Conservation (phyloP, 352 stramenopile genomes). For the Phytopythium oedochilum region DNA sequence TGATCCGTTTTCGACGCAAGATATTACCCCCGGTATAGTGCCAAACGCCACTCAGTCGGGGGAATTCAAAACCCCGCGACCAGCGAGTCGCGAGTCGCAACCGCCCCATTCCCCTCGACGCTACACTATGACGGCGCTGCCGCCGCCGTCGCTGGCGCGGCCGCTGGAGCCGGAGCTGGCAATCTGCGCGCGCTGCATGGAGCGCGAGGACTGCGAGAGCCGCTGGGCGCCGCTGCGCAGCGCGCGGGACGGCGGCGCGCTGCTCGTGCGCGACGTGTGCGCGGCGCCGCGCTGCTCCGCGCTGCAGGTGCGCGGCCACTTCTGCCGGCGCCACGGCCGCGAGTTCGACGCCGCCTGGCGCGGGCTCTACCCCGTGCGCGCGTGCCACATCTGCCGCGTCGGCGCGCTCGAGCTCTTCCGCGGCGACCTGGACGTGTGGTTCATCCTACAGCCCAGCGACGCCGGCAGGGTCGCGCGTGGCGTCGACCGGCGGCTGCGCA, state of each 20-base stretch:
- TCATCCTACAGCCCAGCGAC: constrained; percentile 34
- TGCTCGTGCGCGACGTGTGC: constrained; percentile 63
- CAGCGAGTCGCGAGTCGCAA: too few species aligned
- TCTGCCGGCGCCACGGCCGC: constrained; percentile 44
- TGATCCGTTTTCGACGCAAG: too few species aligned
- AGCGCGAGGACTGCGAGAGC: constrained; percentile 20
- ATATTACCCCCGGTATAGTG: too few species aligned
- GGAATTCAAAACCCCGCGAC: too few species aligned
- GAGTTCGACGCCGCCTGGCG: constrained; percentile 50
- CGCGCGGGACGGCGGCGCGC: constrained; percentile 17
- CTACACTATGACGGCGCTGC: too few species aligned
- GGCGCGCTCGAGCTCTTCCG: constrained; percentile 42
- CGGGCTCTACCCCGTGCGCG: constrained; percentile 31
- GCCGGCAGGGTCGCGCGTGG: constrained; percentile 12
- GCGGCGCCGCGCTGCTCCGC: constrained; percentile 35
- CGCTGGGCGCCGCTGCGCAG: constrained; percentile 25
- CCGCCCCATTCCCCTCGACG: background rate
- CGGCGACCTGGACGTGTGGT: constrained; percentile 52
- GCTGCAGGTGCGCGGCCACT: constrained; percentile 47
- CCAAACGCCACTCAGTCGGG: too few species aligned
- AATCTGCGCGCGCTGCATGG: constrained; percentile 47
- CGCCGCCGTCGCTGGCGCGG: too few species aligned
- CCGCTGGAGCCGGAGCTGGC: constrained; percentile 51
- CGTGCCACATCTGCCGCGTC: constrained; percentile 43
- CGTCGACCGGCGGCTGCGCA: constrained; percentile 18